These are phyloP conservation scores for Pachysandra terminalis DNA, from an alignment of 164 flowering plant genomes.

Conservation along the genomic window DNA sequence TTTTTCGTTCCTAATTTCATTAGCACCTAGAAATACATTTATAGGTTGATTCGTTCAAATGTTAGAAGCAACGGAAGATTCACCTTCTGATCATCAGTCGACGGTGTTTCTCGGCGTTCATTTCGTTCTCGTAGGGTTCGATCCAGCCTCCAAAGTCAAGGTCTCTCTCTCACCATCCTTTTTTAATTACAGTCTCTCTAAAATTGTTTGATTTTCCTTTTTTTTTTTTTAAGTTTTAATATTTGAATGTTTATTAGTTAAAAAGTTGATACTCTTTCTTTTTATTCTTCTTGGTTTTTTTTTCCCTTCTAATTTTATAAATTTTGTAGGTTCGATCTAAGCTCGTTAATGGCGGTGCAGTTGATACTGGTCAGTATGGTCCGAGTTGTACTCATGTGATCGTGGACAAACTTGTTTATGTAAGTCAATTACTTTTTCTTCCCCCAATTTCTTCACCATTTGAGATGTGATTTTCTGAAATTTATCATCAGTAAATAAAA, in stretches of 20 bases:
- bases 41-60: neutral
- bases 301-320: neutral
- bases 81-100: neutral
- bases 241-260: neutral
- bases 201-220: neutral
- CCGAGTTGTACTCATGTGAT: no score
- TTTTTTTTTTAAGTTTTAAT: no score
- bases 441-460: no score
- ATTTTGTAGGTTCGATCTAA: conserved; percentile 57
- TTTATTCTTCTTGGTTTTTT: neutral
- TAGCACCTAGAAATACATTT: no score
- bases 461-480: neutral
- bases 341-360: no score
- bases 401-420: no score
- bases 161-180: conserved; percentile 9
- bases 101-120: conserved; percentile 45
- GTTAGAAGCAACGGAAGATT: neutral
- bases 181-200: neutral
- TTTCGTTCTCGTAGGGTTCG: conserved; percentile 66
- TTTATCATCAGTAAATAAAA: neutral
- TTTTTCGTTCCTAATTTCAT: no score
- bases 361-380: conserved; percentile 48
- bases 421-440: no score
- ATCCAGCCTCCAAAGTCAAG: conserved; percentile 30
- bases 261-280: neutral